Evolutionary conservation across 2,329 filamentous ascomycete genomes (phyloP).

Genomic region (Fusarium dimerum): DNA sequence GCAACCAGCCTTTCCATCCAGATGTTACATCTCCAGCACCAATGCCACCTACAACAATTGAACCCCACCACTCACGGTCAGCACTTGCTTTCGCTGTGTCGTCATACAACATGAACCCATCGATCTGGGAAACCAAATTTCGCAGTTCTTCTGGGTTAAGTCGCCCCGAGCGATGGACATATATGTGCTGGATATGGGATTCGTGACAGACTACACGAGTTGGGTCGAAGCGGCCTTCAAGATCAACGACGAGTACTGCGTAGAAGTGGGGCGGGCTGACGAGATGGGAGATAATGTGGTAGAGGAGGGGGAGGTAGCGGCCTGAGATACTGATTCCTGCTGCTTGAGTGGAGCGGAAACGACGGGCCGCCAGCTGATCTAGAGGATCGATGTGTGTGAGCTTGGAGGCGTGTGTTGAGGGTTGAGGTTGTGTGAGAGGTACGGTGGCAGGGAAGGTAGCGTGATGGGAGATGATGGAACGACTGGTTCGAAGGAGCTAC

Average conservation of each 20-base stretch:
- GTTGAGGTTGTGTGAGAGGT: conserved; percentile 16
- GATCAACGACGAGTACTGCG: conserved; percentile 56
- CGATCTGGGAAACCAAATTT: conserved; percentile 42
- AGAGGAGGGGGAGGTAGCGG: conserved; percentile 55
- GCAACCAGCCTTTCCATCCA: conserved; percentile 52
- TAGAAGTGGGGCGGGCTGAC: conserved; percentile 49
- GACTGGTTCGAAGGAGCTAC: conserved; percentile 28
- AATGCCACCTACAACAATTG: conserved; percentile 50
- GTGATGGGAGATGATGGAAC: conserved; percentile 26
- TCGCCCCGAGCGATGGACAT: conserved; percentile 47
- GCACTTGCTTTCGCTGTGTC: conserved; percentile 40
- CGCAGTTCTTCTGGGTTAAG: conserved; percentile 30
- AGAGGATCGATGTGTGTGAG: conserved; percentile 46
- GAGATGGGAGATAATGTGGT: conserved; percentile 54
- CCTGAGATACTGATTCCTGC: conserved; percentile 53
- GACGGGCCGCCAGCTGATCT: conserved; percentile 46
- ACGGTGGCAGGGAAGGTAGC: conserved; percentile 9
- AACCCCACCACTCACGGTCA: conserved; percentile 58
- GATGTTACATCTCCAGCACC: conserved; percentile 35
- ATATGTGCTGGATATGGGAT: conserved; percentile 50
- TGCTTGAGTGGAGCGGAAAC: conserved; percentile 50
- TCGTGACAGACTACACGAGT: conserved; percentile 42
- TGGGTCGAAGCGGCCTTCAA: conserved; percentile 56
- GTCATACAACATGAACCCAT: conserved; percentile 54
- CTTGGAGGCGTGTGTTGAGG: conserved; percentile 26